Conservation (phyloP, 2,329 filamentous ascomycete genomes). For the Diplodia scrobiculata region DNA sequence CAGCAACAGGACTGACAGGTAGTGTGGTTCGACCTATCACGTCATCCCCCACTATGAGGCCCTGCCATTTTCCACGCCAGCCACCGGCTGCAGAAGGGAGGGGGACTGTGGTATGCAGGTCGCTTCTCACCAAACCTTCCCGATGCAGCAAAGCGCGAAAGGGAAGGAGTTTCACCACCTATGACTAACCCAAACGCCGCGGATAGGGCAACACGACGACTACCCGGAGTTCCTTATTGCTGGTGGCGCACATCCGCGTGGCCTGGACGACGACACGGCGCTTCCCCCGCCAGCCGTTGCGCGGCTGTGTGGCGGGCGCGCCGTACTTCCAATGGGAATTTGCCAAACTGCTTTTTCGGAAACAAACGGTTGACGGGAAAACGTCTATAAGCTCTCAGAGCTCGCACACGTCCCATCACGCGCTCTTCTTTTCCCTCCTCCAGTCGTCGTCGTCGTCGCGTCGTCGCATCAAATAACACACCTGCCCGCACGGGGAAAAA, state of each 20-base stretch:
- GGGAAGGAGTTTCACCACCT: background rate
- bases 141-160: background rate
- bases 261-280: background rate
- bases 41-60: too few relatives aligned
- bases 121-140: background rate
- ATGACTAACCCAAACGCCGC: slow-evolving; percentile 15
- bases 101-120: background rate
- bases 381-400: background rate
- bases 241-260: background rate
- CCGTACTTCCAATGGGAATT: too few relatives aligned
- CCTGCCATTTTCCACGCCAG: too few relatives aligned
- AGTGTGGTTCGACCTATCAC: too few relatives aligned
- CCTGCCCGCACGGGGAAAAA: background rate
- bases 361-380: background rate
- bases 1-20: background rate
- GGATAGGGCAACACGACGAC: background rate
- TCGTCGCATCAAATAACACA: background rate
- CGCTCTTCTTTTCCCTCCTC: too few relatives aligned
- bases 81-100: too few relatives aligned
- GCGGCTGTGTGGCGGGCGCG: background rate
- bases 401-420: too few relatives aligned
- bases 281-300: background rate
- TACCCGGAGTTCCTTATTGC: background rate
- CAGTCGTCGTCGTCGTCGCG: too few relatives aligned
- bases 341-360: background rate